Percentiles rank a stretch among this genome's conserved stretches.
Evolutionary conservation across 805 yeast species (phyloP).

Genomic region (Kodamaea laetipori): DNA sequence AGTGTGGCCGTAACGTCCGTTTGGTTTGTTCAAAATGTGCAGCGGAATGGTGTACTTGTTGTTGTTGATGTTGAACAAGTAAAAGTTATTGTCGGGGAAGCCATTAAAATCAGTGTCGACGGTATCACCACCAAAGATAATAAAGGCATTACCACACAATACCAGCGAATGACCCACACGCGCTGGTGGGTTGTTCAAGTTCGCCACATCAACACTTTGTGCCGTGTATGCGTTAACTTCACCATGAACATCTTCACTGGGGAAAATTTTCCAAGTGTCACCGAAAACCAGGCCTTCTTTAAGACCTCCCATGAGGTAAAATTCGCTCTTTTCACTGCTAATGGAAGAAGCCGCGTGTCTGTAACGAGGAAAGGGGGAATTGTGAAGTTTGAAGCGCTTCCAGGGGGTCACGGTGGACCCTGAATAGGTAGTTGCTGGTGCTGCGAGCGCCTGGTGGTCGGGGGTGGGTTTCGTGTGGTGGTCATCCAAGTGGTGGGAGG

Average conservation of each 20-base stretch:
- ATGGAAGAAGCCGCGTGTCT: conserved; percentile 84
- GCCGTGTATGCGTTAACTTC: conserved; percentile 32
- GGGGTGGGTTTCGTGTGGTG: not conserved
- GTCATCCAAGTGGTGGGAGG: no score
- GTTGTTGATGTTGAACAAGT: conserved; percentile 68
- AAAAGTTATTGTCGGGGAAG: conserved; percentile 84
- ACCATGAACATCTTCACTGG: conserved; percentile 34
- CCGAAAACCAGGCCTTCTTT: conserved; percentile 91
- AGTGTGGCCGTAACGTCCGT: conserved; percentile 94
- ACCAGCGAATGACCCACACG: conserved; percentile 95
- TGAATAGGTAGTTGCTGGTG: no score
- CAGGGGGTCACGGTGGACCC: conserved; percentile 55
- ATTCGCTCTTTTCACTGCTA: conserved; percentile 76
- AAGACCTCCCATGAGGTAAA: conserved; percentile 92
- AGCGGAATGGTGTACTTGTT: conserved; percentile 46
- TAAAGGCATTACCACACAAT: conserved; percentile 91
- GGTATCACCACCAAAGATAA: conserved; percentile 96
- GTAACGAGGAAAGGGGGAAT: conserved; percentile 92
- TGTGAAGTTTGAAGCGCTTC: conserved; percentile 60
- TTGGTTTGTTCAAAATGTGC: conserved; percentile 61
- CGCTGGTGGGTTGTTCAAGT: conserved; percentile 85
- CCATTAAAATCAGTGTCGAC: conserved; percentile 73
- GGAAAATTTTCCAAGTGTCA: conserved; percentile 88
- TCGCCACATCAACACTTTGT: conserved; percentile 48
- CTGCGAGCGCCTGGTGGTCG: conserved; percentile 14